A percentile compares a stretch with the other conserved stretches of the same genome.
phyloP scores from a whole-genome alignment of 1,284 basidiomycete genomes.

The Cryptococcus sp. region DNA sequence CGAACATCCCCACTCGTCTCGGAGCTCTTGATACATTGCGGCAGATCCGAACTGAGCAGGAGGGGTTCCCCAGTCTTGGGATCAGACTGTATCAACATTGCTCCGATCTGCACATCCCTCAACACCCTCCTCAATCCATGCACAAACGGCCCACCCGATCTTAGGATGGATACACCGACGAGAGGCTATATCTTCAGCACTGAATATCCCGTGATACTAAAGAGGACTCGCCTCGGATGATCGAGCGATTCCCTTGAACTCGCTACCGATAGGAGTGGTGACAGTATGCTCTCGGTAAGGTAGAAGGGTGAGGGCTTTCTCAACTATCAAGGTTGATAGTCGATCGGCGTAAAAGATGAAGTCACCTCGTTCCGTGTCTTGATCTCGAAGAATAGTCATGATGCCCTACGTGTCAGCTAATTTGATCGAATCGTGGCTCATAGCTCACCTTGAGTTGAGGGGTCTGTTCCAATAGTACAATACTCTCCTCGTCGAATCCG shows the following conservation, averaged over 20 bases:
- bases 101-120: slow-evolving; percentile 79
- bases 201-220: not conserved
- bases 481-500: slow-evolving; percentile 12
- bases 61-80: slow-evolving; percentile 78
- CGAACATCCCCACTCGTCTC: slow-evolving; percentile 63
- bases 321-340: slow-evolving; percentile 75
- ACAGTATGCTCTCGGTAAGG: slow-evolving; percentile 64
- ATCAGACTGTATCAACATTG: slow-evolving; percentile 85
- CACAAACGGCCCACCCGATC: slow-evolving; percentile 74
- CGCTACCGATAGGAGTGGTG: slow-evolving; percentile 60
- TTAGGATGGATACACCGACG: slow-evolving; percentile 42
- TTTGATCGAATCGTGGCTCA: not conserved
- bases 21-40: slow-evolving; percentile 61
- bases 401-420: slow-evolving; percentile 59
- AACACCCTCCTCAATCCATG: slow-evolving; percentile 84
- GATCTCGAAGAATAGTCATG: slow-evolving; percentile 75
- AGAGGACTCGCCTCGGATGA: slow-evolving; percentile 51
- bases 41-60: slow-evolving; percentile 74
- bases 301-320: slow-evolving; percentile 73
- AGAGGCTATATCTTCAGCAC: slow-evolving; percentile 24
- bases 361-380: slow-evolving; percentile 65
- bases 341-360: slow-evolving; percentile 65
- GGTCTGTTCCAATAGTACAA: slow-evolving; percentile 67
- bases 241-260: slow-evolving; percentile 59
- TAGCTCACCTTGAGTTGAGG: slow-evolving; percentile 65